These are phyloP conservation scores for Venustampulla echinocandica DNA, from an alignment of 495 filamentous ascomycete species.

Conservation along the genomic window DNA sequence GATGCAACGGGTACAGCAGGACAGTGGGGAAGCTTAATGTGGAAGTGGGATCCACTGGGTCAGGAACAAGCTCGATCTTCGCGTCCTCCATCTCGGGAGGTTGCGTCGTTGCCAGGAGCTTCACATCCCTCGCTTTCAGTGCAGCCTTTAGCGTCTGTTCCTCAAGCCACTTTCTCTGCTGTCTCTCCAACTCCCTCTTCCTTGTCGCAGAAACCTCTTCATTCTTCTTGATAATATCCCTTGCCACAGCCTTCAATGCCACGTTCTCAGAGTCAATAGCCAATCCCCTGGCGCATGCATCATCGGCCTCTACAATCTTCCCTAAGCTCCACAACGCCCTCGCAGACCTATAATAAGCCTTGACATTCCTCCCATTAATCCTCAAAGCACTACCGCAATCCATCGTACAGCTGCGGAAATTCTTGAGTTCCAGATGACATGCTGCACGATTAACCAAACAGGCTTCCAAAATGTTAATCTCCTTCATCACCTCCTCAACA, in stretches of 20 bases:
- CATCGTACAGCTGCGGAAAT: slow-evolving; percentile 72
- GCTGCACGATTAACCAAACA: slow-evolving; percentile 80
- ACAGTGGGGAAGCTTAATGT: slow-evolving; percentile 67
- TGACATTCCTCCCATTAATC: slow-evolving; percentile 69
- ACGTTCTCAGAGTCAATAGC: slow-evolving; percentile 50
- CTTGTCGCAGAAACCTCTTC: slow-evolving; percentile 32
- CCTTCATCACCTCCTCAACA: slow-evolving; percentile 43
- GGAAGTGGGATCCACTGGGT: slow-evolving; percentile 63
- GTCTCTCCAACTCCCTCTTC: slow-evolving; percentile 36
- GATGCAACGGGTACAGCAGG: slow-evolving; percentile 69
- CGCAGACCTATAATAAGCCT: slow-evolving; percentile 80
- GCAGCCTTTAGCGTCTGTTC: slow-evolving; percentile 56
- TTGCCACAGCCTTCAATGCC: slow-evolving; percentile 44
- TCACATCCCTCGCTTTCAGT: slow-evolving; percentile 64
- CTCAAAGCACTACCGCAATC: slow-evolving; percentile 76
- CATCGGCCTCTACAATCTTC: slow-evolving; percentile 64
- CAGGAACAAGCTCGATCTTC: slow-evolving; percentile 53
- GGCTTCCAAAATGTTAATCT: slow-evolving; percentile 57
- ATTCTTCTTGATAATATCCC: slow-evolving; percentile 46
- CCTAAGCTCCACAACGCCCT: slow-evolving; percentile 66
- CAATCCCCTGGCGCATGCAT: slow-evolving; percentile 63
- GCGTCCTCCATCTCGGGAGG: slow-evolving; percentile 83
- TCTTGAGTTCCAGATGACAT: slow-evolving; percentile 63
- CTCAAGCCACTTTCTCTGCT: slow-evolving; percentile 43
- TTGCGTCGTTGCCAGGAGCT: slow-evolving; percentile 52